Evolutionary conservation across 805 yeast genomes (phyloP), one percentile per base, ranked within the genome.

Genomic region (Wickerhamomyces queroliae): DNA sequence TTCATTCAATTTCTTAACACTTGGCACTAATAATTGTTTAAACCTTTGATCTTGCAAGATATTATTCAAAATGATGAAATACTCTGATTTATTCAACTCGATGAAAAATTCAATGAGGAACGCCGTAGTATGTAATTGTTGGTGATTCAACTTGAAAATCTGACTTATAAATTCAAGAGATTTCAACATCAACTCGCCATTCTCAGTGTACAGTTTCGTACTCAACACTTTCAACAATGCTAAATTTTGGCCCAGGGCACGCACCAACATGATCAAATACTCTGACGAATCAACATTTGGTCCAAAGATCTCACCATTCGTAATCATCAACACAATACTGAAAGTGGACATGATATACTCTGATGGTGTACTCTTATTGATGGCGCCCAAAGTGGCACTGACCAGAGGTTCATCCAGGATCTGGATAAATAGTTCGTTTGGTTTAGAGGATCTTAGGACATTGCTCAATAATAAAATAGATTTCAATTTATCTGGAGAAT

Each of bases 391-490:
- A 24, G 74, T 55, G 10, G 67, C 60, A 32, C 56, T 48, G 45
- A 72, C 65, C 36, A 75, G 54, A 1, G 55, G 44, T 33, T 62
- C 65, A 48, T 71, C 75, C 46, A 72, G 61, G 11, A 66, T 48
- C 9, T 49, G 40, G 18, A 56, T 42, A 42, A 66, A 61, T 7
- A 56, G 62, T 22, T 65, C 59, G 16, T 62, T 57, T 17, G 55
- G 54, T 5, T 76, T 73, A 7, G 72, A 67, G 18, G 63, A 58
- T 32, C 75, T 80, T 33, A 77, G 56, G 21, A 74, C 60, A 45
- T 69, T 74, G 24, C 80, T 74, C 23, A 80, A 56, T 4, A 77
- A 76, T 2, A 72, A 71, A 9, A 78, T 70, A 3, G 76, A 66
- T 53, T 73, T 76, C 35, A 72, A 67, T 45, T 69, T 67, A 41